Evolutionary conservation across 441 rosid genomes (phyloP).

Genomic region (Theobroma grandiflorum): DNA sequence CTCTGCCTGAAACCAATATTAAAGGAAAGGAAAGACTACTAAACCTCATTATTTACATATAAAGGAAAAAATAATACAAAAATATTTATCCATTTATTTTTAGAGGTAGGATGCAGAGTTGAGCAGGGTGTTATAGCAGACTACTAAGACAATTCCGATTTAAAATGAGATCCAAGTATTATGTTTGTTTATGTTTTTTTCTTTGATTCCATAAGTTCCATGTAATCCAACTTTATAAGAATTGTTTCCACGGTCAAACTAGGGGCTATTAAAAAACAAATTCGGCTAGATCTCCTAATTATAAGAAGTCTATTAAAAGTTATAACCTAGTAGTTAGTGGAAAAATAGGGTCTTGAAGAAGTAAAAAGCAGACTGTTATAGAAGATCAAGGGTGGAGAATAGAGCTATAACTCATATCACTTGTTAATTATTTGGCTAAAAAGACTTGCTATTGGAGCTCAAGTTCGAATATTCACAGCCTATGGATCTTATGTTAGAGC

Average conservation of each 20-base stretch:
- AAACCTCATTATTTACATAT: background rate
- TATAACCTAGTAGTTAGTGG: background rate
- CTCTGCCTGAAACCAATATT: background rate
- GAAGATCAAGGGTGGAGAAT: background rate
- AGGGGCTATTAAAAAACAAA: background rate
- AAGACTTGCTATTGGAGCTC: background rate
- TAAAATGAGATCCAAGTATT: conserved; percentile 1
- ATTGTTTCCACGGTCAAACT: background rate
- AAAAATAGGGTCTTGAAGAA: background rate
- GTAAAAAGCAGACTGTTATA: conserved; percentile 4
- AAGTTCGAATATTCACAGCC: background rate
- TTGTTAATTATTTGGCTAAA: background rate
- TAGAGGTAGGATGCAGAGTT: background rate
- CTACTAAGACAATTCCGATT: background rate
- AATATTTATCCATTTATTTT: background rate
- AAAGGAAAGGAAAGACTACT: background rate
- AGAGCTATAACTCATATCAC: background rate
- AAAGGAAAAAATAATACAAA: background rate
- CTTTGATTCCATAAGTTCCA: background rate
- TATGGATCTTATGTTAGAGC: background rate
- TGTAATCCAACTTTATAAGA: background rate
- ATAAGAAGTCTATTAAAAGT: background rate
- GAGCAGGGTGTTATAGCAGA: background rate
- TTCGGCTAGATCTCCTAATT: background rate
- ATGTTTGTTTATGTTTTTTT: background rate